Conservation (phyloP, 768 basidiomycete genomes). For the Suillus sp. region DNA sequence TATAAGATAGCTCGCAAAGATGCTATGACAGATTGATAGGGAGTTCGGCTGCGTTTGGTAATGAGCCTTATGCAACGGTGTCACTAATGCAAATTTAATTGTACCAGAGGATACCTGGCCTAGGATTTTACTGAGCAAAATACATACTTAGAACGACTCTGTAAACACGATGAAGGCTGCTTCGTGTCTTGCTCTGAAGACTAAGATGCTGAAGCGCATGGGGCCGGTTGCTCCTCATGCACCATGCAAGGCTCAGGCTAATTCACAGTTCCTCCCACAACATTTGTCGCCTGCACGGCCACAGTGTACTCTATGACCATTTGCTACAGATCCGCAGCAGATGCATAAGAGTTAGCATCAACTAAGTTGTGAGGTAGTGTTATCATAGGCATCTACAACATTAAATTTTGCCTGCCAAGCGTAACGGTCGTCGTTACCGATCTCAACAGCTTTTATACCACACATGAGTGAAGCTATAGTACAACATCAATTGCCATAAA, state of each 20-base stretch:
- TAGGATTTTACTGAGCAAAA: not conserved
- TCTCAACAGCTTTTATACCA: not conserved
- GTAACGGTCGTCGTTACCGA: not conserved
- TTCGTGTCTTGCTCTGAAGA: not conserved
- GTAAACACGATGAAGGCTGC: not conserved
- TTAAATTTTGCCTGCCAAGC: not conserved
- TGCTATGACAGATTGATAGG: not conserved
- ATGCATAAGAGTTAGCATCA: no score
- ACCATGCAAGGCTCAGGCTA: no score
- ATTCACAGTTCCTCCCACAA: no score
- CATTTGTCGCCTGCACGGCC: no score
- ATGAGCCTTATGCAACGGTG: not conserved
- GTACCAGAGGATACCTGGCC: not conserved
- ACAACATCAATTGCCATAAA: not conserved
- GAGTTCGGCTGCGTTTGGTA: not conserved
- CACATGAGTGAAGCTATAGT: not conserved
- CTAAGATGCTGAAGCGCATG: not conserved
- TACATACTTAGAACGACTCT: not conserved
- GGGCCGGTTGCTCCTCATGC: no score
- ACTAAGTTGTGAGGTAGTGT: no score
- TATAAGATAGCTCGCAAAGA: constrained; percentile 16
- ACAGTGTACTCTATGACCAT: no score
- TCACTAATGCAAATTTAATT: not conserved
- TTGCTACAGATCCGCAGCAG: no score
- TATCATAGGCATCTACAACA: not conserved